A percentile compares a stretch with the other conserved stretches of the same genome.
phyloP scores from a whole-genome alignment of 345 rosid species.

The Lepidium africanum region DNA sequence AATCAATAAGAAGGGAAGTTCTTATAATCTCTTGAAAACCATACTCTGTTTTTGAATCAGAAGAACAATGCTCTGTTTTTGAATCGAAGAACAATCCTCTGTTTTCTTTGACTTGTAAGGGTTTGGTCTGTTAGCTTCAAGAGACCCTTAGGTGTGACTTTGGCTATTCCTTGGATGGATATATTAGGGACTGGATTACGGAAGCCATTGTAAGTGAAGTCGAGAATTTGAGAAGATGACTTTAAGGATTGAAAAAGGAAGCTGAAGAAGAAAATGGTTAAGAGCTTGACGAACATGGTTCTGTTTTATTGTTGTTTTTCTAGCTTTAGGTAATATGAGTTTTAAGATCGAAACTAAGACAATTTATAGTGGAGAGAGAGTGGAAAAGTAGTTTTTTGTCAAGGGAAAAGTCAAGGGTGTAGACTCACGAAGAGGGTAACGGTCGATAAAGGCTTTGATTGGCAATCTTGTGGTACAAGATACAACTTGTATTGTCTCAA shows the following conservation, averaged over 20 bases:
- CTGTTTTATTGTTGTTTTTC: not conserved
- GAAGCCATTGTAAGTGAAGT: conserved; percentile 21
- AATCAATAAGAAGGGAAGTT: no score
- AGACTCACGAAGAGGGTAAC: not conserved
- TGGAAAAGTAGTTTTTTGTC: not conserved
- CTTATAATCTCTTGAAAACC: no score
- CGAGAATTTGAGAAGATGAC: conserved; percentile 1
- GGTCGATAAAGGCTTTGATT: not conserved
- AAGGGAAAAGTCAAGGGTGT: not conserved
- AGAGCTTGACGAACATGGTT: conserved; percentile 2
- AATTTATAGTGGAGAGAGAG: not conserved
- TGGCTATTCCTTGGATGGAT: conserved; percentile 41
- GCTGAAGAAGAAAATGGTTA: not conserved
- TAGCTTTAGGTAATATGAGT: not conserved
- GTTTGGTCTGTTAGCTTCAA: conserved; percentile 38
- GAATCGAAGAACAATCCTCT: no score
- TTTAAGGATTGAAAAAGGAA: not conserved
- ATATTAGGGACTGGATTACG: conserved; percentile 14
- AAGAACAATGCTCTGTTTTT: no score
- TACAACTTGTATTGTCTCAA: not conserved
- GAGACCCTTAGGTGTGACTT: conserved; percentile 39
- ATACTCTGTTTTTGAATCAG: no score
- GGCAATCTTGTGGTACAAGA: not conserved
- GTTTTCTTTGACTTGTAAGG: no score
- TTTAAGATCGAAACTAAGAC: not conserved